These are phyloP conservation scores for Aspergillus sp. DNA, from an alignment of 2,329 filamentous ascomycete genomes.

Conservation along the genomic window DNA sequence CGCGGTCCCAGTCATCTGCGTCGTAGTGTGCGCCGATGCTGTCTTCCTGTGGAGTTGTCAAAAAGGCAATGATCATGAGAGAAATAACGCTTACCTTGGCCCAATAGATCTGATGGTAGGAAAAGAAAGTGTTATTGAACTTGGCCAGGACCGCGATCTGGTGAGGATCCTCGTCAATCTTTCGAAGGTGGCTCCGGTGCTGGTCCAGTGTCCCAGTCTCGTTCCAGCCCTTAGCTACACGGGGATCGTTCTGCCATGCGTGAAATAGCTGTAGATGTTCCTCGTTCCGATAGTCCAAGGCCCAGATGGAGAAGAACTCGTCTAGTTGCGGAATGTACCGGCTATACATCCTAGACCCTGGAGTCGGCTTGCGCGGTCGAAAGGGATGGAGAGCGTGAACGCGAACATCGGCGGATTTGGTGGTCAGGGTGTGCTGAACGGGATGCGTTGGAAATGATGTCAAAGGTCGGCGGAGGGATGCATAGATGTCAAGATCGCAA, in stretches of 20 bases:
- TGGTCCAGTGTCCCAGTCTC: constrained; percentile 75
- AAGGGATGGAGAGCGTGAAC: constrained; percentile 70
- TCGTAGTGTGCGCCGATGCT: constrained; percentile 26
- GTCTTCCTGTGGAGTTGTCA: constrained; percentile 53
- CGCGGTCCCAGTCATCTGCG: constrained; percentile 14
- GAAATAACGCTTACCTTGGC: constrained; percentile 56
- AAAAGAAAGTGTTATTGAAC: constrained; percentile 72
- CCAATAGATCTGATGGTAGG: constrained; percentile 82
- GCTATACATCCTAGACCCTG: constrained; percentile 73
- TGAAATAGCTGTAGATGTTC: constrained; percentile 73
- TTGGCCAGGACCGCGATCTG: constrained; percentile 70
- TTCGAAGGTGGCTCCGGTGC: constrained; percentile 71
- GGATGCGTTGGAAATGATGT: constrained; percentile 35
- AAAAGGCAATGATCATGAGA: not conserved
- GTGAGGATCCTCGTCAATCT: constrained; percentile 72
- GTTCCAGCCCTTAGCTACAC: constrained; percentile 78
- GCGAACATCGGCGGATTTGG: constrained; percentile 50
- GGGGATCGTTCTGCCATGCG: constrained; percentile 80
- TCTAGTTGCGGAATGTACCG: constrained; percentile 76
- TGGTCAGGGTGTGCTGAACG: constrained; percentile 50
- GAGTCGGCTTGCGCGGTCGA: constrained; percentile 70
- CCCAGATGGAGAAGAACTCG: constrained; percentile 76
- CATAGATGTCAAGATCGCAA: constrained; percentile 46
- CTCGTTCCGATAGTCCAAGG: constrained; percentile 67
- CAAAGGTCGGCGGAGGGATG: constrained; percentile 26